Evolutionary conservation across 2,329 filamentous ascomycete genomes (phyloP).

Genomic region (Fusarium sarcochroum): DNA sequence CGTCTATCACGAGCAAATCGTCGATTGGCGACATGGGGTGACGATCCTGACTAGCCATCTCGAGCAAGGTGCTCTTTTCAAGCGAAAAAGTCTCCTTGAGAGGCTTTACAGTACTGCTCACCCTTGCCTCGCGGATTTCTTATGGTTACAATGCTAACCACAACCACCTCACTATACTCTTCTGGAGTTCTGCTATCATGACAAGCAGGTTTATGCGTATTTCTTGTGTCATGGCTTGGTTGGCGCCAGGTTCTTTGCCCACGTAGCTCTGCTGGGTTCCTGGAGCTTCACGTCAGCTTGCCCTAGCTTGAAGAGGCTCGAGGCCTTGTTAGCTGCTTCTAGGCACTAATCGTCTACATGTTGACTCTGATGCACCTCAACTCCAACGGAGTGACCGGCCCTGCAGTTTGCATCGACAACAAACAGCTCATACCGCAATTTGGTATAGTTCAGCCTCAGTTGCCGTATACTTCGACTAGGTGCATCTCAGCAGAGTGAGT

Average conservation of each 20-base stretch:
- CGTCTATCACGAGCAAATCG: constrained; percentile 39
- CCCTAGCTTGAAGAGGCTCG: constrained; percentile 24
- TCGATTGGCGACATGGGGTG: constrained; percentile 47
- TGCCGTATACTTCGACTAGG: constrained; percentile 34
- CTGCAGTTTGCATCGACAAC: constrained; percentile 33
- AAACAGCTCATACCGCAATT: constrained; percentile 36
- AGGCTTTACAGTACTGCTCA: constrained; percentile 28
- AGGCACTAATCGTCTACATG: constrained; percentile 24
- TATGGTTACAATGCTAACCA: constrained; percentile 33
- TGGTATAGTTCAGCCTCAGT: constrained; percentile 30
- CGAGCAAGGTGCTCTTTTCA: constrained; percentile 38
- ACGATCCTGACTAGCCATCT: constrained; percentile 42
- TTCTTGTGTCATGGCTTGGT: constrained; percentile 35
- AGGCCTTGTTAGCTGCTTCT: constrained; percentile 31
- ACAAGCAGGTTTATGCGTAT: constrained; percentile 40
- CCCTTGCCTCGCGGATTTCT: constrained; percentile 26
- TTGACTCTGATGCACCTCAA: constrained; percentile 30
- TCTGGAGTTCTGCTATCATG: constrained; percentile 31
- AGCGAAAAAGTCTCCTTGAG: constrained; percentile 30
- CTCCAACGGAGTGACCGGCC: constrained; percentile 25
- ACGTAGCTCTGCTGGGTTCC: constrained; percentile 40
- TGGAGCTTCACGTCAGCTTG: constrained; percentile 26
- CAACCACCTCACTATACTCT: constrained; percentile 19
- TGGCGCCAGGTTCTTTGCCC: constrained; percentile 37
- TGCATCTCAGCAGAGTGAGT: constrained; percentile 21